These are phyloP conservation scores for Aurantiochytrium sp. DNA, from an alignment of 108 stramenopile species.

Conservation along the genomic window DNA sequence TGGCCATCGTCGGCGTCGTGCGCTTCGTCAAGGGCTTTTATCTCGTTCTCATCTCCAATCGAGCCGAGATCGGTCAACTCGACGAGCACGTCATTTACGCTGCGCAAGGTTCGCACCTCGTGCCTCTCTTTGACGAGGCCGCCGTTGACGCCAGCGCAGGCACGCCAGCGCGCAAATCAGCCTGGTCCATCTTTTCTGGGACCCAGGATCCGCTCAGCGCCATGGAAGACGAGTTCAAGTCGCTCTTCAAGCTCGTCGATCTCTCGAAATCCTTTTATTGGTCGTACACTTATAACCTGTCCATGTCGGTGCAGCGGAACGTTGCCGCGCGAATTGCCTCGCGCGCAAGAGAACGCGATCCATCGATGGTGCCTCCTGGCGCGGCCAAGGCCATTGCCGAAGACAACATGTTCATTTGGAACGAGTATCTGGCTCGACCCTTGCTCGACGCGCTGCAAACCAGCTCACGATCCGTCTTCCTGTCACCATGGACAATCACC, in stretches of 20 bases:
- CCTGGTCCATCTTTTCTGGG: not conserved
- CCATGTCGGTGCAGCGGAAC: conserved; percentile 83
- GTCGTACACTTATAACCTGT: conserved; percentile 88
- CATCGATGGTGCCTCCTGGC: conserved; percentile 26
- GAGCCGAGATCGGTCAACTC: conserved; percentile 83
- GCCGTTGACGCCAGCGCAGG: not conserved
- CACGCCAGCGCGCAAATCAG: not conserved
- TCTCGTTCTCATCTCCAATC: conserved; percentile 85
- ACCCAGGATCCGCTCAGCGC: conserved; percentile 51
- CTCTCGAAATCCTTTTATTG: conserved; percentile 94
- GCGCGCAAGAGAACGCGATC: conserved; percentile 48
- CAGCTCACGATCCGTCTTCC: conserved; percentile 56
- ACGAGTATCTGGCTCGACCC: conserved; percentile 80
- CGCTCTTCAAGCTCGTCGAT: conserved; percentile 89
- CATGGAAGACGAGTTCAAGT: conserved; percentile 74
- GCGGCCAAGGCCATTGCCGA: conserved; percentile 62
- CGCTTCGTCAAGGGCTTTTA: conserved; percentile 95
- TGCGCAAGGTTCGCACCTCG: conserved; percentile 60
- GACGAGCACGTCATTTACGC: conserved; percentile 89
- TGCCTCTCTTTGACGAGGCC: conserved; percentile 47
- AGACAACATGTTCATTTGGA: conserved; percentile 94
- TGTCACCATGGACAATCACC: conserved; percentile 76
- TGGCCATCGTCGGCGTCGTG: conserved; percentile 70
- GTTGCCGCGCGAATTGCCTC: conserved; percentile 47
- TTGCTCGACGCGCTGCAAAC: conserved; percentile 64